These are phyloP conservation scores for Allantophomopsis cytisporea DNA, from an alignment of 2,329 filamentous ascomycete genomes.

Conservation along the genomic window DNA sequence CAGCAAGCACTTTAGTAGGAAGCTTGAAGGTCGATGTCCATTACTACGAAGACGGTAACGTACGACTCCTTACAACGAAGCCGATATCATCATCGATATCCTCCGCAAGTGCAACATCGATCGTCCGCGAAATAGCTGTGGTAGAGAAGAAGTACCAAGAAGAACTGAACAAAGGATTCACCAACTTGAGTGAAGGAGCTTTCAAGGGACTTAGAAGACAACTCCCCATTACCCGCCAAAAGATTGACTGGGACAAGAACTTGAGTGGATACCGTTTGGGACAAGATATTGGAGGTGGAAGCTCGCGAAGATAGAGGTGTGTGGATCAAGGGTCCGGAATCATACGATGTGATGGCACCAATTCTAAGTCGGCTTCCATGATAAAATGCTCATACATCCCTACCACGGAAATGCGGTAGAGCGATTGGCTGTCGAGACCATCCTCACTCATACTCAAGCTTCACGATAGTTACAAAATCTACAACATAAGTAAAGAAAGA, in stretches of 20 bases:
- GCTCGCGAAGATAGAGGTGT: conserved; percentile 31
- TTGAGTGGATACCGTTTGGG: conserved; percentile 82
- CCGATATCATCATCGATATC: conserved; percentile 47
- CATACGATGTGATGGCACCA: no score
- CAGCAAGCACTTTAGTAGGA: conserved; percentile 57
- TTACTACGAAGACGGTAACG: conserved; percentile 99
- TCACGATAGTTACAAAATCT: no score
- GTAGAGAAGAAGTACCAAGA: conserved; percentile 92
- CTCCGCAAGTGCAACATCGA: conserved; percentile 38
- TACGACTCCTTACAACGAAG: conserved; percentile 84
- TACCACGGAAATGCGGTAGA: no score
- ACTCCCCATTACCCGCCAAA: conserved; percentile 90
- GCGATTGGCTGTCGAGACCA: no score
- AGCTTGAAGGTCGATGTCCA: conserved; percentile 89
- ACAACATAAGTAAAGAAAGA: no score
- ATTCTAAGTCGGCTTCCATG: no score
- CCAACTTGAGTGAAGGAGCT: conserved; percentile 76
- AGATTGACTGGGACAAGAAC: conserved; percentile 94
- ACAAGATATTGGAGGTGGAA: conserved; percentile 63
- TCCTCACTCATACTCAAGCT: no score
- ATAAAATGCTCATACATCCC: no score
- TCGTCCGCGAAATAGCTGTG: conserved; percentile 64
- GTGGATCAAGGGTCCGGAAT: background rate
- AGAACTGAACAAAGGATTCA: conserved; percentile 85
- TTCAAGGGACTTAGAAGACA: conserved; percentile 91